Evolutionary conservation across 257 asterid species (phyloP), one percentile per base, ranked within the genome.

Genomic region (Lithospermum erythrorhizon): DNA sequence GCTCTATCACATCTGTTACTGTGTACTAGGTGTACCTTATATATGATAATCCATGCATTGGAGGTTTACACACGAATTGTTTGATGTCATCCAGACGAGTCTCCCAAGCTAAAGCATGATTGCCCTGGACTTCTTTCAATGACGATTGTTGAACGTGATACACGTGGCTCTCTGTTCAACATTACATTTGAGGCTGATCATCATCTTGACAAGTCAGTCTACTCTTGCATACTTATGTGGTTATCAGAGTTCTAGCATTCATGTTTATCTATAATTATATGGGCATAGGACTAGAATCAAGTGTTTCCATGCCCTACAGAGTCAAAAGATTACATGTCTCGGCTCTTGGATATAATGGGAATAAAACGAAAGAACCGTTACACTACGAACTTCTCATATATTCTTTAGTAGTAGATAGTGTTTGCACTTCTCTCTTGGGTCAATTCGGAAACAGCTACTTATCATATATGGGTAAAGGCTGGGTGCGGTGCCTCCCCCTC

Each of bases 161-260:
- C 80, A 54, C 95, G 89, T 1, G 99, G 99, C 65, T 93, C 99
- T 54, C 77, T 78, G 65, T 93, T 93, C 76, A 68, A 71, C 57
- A 60, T 93, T 69, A 89, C 95, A 76, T 86, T 93, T 62, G 77
- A 81, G 84, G 94, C 97, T 66, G 89, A 82, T 82, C 95, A 85
- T 77, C 86, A 83, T 80, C 96, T 89, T 69, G 99, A 93, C 68
- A 86, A 96, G 99, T 93, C 57, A 65, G 66, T 47, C 68, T 20
- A 20, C 53, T 58, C 14, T 61, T 21, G 21, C 51, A 19, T 55
- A 22, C 55, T 27, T 24, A 21, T 41, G 2, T 53, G 25, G 23
- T 21, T 18, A 7, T 53, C 15, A 6, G 6, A 53, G 57, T 56
- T 56, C 32, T 56, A 11, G 9, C 18, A 3, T 56, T 22, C 24